Conservation (phyloP, 805 yeast genomes). For the Kuraishia borneana region DNA sequence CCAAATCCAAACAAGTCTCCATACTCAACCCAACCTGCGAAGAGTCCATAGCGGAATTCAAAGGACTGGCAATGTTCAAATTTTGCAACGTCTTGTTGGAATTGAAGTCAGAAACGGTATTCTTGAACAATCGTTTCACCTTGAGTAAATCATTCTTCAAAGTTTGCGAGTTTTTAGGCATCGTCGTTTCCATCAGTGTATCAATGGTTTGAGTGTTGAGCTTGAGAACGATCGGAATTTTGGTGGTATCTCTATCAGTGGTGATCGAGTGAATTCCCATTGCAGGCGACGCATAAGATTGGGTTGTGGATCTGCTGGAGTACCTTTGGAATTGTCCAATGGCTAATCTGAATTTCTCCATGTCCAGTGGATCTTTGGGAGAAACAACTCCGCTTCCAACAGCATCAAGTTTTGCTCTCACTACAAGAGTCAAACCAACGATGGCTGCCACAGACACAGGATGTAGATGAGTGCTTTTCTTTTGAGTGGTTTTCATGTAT, state of each 20-base stretch:
- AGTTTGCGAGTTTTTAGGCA: slow-evolving; percentile 14
- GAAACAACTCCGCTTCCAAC: slow-evolving; percentile 42
- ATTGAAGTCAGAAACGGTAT: slow-evolving; percentile 23
- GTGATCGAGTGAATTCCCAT: not conserved
- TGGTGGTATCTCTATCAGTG: slow-evolving; percentile 19
- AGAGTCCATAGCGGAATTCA: slow-evolving; percentile 4
- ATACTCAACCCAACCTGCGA: not conserved
- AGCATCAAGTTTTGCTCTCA: slow-evolving; percentile 53
- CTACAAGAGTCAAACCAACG: slow-evolving; percentile 63
- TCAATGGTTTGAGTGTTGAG: slow-evolving; percentile 4
- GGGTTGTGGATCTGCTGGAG: slow-evolving; percentile 2
- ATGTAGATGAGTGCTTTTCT: slow-evolving; percentile 35
- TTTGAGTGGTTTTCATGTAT: slow-evolving; percentile 17
- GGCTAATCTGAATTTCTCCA: slow-evolving; percentile 53
- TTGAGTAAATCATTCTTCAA: slow-evolving; percentile 22
- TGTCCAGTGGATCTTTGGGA: slow-evolving; percentile 79
- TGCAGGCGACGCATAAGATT: not conserved
- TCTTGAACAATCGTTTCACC: slow-evolving; percentile 21
- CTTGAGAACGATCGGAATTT: not conserved
- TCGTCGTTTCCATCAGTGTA: slow-evolving; percentile 4
- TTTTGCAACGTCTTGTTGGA: slow-evolving; percentile 21
- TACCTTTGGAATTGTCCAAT: slow-evolving; percentile 67
- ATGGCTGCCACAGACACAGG: slow-evolving; percentile 63
- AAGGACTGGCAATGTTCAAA: slow-evolving; percentile 11
- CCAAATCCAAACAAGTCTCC: slow-evolving; percentile 8